Percentiles rank a stretch among this genome's conserved stretches.
Conservation (phyloP, 495 filamentous ascomycete species). For the Cryomyces minteri region DNA sequence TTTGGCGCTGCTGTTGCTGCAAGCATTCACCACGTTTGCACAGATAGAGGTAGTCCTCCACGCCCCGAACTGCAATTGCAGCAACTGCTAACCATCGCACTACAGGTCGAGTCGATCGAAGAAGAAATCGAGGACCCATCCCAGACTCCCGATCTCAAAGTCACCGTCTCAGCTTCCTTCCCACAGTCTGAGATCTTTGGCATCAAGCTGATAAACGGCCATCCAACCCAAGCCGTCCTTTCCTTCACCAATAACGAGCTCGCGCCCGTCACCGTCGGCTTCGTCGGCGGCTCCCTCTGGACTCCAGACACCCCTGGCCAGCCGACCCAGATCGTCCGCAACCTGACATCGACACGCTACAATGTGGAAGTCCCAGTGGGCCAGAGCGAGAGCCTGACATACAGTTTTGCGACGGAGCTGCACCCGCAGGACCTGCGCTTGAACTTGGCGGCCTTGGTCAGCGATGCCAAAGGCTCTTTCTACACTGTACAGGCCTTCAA, state of each 20-base stretch:
- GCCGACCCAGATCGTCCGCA: constrained; percentile 45
- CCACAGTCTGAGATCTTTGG: constrained; percentile 82
- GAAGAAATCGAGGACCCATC: constrained; percentile 11
- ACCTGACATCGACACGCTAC: constrained; percentile 64
- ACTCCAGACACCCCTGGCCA: constrained; percentile 25
- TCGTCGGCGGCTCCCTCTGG: constrained; percentile 63
- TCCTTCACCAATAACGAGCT: constrained; percentile 72
- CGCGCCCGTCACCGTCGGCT: constrained; percentile 50
- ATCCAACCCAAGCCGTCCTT: constrained; percentile 66
- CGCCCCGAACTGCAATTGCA: background rate
- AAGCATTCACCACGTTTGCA: constrained; percentile 42
- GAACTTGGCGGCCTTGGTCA: constrained; percentile 55
- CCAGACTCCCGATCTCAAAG: constrained; percentile 39
- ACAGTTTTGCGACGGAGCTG: constrained; percentile 78
- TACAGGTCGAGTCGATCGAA: constrained; percentile 26
- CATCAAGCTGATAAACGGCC: constrained; percentile 86
- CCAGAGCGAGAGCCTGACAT: constrained; percentile 55
- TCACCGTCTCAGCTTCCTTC: constrained; percentile 63
- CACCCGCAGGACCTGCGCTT: constrained; percentile 78
- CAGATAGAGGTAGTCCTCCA: constrained; percentile 38
- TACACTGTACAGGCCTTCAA: constrained; percentile 72
- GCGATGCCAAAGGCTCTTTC: constrained; percentile 41
- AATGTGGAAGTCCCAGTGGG: constrained; percentile 60
- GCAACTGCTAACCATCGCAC: background rate
- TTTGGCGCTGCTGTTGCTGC: constrained; percentile 51